Conservation (phyloP, 164 flowering plant species). For the Pachysandra terminalis region DNA sequence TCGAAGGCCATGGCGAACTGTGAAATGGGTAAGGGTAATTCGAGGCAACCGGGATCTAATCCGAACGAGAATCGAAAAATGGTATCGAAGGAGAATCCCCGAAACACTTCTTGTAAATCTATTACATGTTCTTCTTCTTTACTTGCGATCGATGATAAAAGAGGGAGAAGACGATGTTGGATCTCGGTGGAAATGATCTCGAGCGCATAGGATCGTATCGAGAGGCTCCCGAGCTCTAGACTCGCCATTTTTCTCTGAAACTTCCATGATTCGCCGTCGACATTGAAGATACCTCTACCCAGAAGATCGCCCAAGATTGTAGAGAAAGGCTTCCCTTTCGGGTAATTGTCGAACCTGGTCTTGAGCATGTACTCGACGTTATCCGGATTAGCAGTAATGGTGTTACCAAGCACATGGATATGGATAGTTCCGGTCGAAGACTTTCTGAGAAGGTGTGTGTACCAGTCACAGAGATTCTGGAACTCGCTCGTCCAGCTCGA, state of each 20-base stretch:
- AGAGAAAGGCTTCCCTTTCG: slow-evolving; percentile 68
- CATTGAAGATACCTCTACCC: slow-evolving; percentile 79
- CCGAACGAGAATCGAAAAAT: slow-evolving; percentile 65
- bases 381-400: slow-evolving; percentile 65
- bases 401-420: slow-evolving; percentile 55
- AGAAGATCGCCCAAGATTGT: slow-evolving; percentile 62
- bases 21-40: slow-evolving; percentile 33
- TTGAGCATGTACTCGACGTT: slow-evolving; percentile 76
- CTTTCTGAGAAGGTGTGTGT: slow-evolving; percentile 42
- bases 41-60: slow-evolving; percentile 53
- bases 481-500: slow-evolving; percentile 44
- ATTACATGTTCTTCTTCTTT: slow-evolving; percentile 8
- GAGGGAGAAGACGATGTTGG: slow-evolving; percentile 25
- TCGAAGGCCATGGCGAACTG: slow-evolving; percentile 54
- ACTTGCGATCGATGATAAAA: slow-evolving; percentile 22
- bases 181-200: slow-evolving; percentile 38
- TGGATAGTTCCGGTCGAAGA: slow-evolving; percentile 60
- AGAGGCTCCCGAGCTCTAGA: slow-evolving; percentile 48
- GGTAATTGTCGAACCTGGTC: slow-evolving; percentile 71
- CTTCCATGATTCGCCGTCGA: slow-evolving; percentile 70
- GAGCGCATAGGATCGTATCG: slow-evolving; percentile 42
- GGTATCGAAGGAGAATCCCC: slow-evolving; percentile 57
- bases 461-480: slow-evolving; percentile 65
- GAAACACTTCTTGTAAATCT: slow-evolving; percentile 61
- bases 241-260: slow-evolving; percentile 68